phyloP scores from a whole-genome alignment of 805 yeast genomes.

The Candida succiphila region DNA sequence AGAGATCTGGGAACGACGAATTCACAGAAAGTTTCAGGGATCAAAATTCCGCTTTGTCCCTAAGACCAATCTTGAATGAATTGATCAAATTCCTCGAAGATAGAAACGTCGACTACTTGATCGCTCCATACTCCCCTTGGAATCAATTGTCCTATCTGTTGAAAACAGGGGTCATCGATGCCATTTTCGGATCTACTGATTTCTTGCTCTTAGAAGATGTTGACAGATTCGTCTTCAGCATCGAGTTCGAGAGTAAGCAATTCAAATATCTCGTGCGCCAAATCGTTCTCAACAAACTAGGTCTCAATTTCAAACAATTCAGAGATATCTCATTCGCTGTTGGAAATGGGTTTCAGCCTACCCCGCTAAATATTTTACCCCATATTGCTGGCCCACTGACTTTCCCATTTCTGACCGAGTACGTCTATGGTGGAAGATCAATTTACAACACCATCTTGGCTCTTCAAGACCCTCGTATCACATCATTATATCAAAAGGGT shows the following conservation, averaged over 20 bases:
- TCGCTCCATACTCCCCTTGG: slow-evolving; percentile 78
- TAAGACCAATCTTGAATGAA: slow-evolving; percentile 42
- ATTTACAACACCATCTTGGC: slow-evolving; percentile 38
- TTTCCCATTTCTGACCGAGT: slow-evolving; percentile 21
- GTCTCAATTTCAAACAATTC: slow-evolving; percentile 54
- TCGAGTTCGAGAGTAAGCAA: slow-evolving; percentile 57
- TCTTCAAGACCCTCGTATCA: slow-evolving; percentile 29
- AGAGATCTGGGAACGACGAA: slow-evolving; percentile 16
- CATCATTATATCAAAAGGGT: slow-evolving; percentile 55
- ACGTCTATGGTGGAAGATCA: slow-evolving; percentile 29
- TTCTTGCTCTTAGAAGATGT: slow-evolving; percentile 48
- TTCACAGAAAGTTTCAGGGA: slow-evolving; percentile 43
- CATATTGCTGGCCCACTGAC: slow-evolving; percentile 18
- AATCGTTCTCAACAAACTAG: slow-evolving; percentile 50
- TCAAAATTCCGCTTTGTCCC: slow-evolving; percentile 36
- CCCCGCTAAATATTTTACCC: slow-evolving; percentile 44
- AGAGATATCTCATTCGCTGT: slow-evolving; percentile 67
- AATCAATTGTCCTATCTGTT: slow-evolving; percentile 69
- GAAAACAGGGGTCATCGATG: slow-evolving; percentile 49
- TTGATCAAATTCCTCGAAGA: slow-evolving; percentile 48
- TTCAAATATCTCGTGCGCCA: slow-evolving; percentile 57
- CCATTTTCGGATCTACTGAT: slow-evolving; percentile 81
- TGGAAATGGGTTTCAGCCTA: slow-evolving; percentile 70
- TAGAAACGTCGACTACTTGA: slow-evolving; percentile 50
- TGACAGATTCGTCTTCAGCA: slow-evolving; percentile 62